A percentile compares a stretch with the other conserved stretches of the same genome.
These are phyloP conservation scores for Vigna mungo DNA, from an alignment of 306 rosid genomes.

Conservation along the genomic window DNA sequence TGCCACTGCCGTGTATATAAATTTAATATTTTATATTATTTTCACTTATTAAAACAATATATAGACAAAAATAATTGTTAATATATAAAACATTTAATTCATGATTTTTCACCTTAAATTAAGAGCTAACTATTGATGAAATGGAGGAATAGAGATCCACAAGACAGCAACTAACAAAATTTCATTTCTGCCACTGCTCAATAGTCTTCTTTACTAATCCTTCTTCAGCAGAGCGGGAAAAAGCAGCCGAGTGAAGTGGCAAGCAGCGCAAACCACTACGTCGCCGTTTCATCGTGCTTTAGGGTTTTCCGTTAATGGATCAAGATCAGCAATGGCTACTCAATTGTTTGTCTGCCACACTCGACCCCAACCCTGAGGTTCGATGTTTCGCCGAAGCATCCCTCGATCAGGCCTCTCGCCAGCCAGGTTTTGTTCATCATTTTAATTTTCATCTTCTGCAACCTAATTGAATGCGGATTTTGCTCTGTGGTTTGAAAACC, in stretches of 20 bases:
- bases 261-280: neutral
- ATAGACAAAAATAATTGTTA: too few species aligned
- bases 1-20: too few species aligned
- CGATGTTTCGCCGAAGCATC: constrained; percentile 91
- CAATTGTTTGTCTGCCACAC: constrained; percentile 87
- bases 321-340: constrained; percentile 95
- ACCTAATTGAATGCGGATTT: neutral
- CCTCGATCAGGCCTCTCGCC: constrained; percentile 89
- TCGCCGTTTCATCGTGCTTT: constrained; percentile 24
- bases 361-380: constrained; percentile 87
- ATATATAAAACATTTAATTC: too few species aligned
- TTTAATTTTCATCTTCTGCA: neutral
- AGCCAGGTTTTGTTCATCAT: constrained; percentile 67
- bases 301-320: constrained; percentile 55
- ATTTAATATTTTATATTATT: too few species aligned
- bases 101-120: too few species aligned
- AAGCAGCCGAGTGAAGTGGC: constrained; percentile 2
- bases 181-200: constrained; percentile 47
- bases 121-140: neutral
- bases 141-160: neutral
- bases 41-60: too few species aligned
- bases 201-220: neutral
- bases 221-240: constrained; percentile 55
- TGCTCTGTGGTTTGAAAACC: neutral
- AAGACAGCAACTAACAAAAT: neutral